A percentile compares a stretch with the other conserved stretches of the same genome.
phyloP scores from a whole-genome alignment of 805 yeast species.

The Tetrapisispora arboricola region DNA sequence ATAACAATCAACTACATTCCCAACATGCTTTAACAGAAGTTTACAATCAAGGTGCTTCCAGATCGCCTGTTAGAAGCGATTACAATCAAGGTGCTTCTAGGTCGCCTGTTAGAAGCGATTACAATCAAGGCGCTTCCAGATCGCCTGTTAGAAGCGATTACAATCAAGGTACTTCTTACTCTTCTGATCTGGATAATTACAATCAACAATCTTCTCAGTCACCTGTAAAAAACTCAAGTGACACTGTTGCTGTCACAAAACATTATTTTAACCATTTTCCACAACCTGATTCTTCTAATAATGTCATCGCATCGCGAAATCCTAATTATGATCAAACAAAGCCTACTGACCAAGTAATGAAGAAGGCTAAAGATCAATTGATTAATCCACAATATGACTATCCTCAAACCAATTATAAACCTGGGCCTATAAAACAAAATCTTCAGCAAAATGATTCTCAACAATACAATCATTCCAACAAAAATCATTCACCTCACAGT shows the following conservation, averaged over 20 bases:
- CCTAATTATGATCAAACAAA: no score
- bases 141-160: slow-evolving; percentile 5
- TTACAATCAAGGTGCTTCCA: not conserved
- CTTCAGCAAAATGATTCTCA: not conserved
- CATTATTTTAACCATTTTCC: no score
- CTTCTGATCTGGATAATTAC: slow-evolving; percentile 3
- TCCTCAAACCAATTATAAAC: no score
- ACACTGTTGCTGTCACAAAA: no score
- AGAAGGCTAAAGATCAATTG: no score
- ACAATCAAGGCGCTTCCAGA: not conserved
- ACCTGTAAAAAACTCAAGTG: no score
- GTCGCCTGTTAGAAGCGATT: not conserved
- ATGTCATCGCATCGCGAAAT: no score
- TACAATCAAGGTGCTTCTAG: not conserved
- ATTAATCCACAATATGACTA: no score
- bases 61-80: slow-evolving; percentile 4
- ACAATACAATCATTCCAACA: not conserved
- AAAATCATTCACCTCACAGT: no score
- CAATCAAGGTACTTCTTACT: not conserved
- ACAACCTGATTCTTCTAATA: no score
- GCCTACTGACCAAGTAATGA: no score
- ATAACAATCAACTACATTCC: not conserved
- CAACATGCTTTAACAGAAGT: slow-evolving; percentile 3
- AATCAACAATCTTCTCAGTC: not conserved
- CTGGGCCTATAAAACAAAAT: no score